A percentile compares a stretch with the other conserved stretches of the same genome.
These are phyloP conservation scores for Trichoderma polysporum DNA, from an alignment of 2,329 filamentous ascomycete species.

Conservation along the genomic window DNA sequence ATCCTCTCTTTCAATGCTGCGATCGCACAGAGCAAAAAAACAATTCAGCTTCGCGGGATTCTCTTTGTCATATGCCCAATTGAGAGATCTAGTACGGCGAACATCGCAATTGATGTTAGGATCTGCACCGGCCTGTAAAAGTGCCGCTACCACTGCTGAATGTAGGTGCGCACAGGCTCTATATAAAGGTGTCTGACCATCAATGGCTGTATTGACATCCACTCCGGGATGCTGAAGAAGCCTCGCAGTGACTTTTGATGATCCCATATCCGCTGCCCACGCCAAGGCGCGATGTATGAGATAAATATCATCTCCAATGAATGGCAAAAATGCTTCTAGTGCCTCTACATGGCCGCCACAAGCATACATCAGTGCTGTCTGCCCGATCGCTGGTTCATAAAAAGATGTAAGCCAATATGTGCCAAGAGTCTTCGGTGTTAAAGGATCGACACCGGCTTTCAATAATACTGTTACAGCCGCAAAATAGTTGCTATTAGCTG, in stretches of 20 bases:
- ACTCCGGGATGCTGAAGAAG: slow-evolving; percentile 34
- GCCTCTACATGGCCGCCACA: slow-evolving; percentile 31
- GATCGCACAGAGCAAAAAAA: slow-evolving; percentile 17
- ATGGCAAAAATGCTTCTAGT: slow-evolving; percentile 31
- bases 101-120: slow-evolving; percentile 25
- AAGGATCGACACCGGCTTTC: slow-evolving; percentile 36
- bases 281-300: slow-evolving; percentile 30
- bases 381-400: slow-evolving; percentile 22
- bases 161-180: slow-evolving; percentile 18
- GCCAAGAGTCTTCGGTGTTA: slow-evolving; percentile 30
- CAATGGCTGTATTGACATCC: slow-evolving; percentile 32
- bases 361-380: slow-evolving; percentile 35
- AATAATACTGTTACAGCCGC: slow-evolving; percentile 33
- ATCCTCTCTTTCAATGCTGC: not conserved
- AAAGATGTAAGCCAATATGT: not conserved
- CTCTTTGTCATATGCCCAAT: not conserved
- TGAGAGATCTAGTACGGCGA: no score
- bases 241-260: slow-evolving; percentile 27
- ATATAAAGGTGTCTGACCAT: slow-evolving; percentile 28
- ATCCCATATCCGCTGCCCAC: slow-evolving; percentile 28
- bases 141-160: slow-evolving; percentile 23
- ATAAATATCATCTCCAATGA: slow-evolving; percentile 25
- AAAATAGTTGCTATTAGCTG: slow-evolving; percentile 34
- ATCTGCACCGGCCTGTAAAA: slow-evolving; percentile 36
- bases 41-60: slow-evolving; percentile 16